Conservation (phyloP, 2,329 filamentous ascomycete genomes). For the Arthrobotrys pseudoclavata region DNA sequence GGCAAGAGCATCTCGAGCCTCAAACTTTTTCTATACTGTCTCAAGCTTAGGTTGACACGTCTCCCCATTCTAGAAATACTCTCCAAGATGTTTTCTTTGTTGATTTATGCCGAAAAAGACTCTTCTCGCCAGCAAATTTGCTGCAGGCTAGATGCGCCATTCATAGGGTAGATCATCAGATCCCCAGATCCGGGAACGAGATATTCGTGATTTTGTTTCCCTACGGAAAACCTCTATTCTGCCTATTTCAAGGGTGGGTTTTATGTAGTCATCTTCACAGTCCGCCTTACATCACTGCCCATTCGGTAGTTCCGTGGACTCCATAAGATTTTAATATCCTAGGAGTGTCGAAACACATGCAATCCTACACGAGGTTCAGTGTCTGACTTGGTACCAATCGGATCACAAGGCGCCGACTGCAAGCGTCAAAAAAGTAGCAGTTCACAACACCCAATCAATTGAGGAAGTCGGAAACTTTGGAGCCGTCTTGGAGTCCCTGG, state of each 20-base stretch:
- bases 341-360: conserved; percentile 13
- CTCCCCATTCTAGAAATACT: neutral
- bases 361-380: conserved; percentile 6
- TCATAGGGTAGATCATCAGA: neutral
- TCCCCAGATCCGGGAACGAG: neutral
- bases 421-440: conserved; percentile 10
- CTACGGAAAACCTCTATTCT: conserved; percentile 17
- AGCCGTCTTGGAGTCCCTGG: conserved; percentile 10
- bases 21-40: neutral
- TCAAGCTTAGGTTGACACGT: neutral
- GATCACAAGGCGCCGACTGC: conserved; percentile 24
- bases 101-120: neutral
- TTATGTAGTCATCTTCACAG: neutral
- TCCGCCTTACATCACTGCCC: conserved; percentile 40
- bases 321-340: conserved; percentile 7
- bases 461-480: conserved; percentile 29
- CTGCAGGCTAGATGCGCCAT: neutral
- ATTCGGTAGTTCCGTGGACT: conserved; percentile 35
- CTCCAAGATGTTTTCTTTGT: neutral
- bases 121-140: neutral
- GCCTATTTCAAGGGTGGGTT: neutral
- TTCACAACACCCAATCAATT: conserved; percentile 35
- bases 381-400: conserved; percentile 29
- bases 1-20: neutral
- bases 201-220: conserved; percentile 1